Evolutionary conservation across 2,329 filamentous ascomycete genomes (phyloP), one percentile per base, ranked within the genome.

Genomic region (Neocucurbitaria cava): DNA sequence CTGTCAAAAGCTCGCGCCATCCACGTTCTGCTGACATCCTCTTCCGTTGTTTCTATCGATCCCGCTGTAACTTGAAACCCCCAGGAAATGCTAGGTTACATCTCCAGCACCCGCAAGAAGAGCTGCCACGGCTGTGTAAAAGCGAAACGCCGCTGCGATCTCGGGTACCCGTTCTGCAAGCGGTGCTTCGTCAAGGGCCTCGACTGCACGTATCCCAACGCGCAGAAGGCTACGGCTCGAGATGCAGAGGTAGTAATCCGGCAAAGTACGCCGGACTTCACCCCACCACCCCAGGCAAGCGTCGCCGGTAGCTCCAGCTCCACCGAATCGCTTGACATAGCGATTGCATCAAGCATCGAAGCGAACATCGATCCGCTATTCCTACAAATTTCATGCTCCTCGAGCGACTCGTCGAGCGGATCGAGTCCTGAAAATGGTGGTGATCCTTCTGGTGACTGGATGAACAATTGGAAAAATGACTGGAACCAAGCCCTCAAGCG

Each of bases 41-140:
- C 38, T 24, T 6, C 11, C 21, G 38, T 24, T 3, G 21, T 40
- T n/a, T 40, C 15, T 13, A 40, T 7, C 24, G 20, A 23, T 11
- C 38, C 20, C 38, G 21, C 38, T 11, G 20, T 23, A 11, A 23
- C 21, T 40, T 35, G 18, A n/a, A n/a, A n/a, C 6, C 20, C 38
- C 10, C 46, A 54, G 38, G 40, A 47, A 35, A 69, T 69, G 68
- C 62, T 71, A 20, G 62, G 65, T 35, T 71, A 71, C 61, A 70
- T 72, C 26, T 71, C 68, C 21, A 63, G 65, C 7, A 71, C 70
- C 15, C 64, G 70, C 42, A 66, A 63, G 46, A 73, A 71, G 52
- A 68, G 64, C 52, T 73, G 70, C 56, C 47, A 54, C 35, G 61
- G 59, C 26, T 71, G 66, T 54, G 68, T 70, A 9, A 70, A 70